A percentile compares a stretch with the other conserved stretches of the same genome.
Evolutionary conservation across 805 yeast species (phyloP).

Genomic region (Blastobotrys terrestris): DNA sequence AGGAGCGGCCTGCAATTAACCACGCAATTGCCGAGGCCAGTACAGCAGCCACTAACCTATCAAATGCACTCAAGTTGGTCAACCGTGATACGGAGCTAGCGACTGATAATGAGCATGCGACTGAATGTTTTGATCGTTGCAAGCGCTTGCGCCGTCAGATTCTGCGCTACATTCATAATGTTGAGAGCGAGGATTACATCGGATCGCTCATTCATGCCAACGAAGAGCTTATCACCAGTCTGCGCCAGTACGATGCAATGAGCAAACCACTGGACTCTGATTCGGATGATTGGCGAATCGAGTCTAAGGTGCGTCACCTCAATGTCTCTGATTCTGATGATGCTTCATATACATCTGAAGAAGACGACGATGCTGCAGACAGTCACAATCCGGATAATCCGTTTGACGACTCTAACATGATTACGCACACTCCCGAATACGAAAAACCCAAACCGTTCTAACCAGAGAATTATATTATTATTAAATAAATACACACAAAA

Average conservation of each 20-base stretch:
- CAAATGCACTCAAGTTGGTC: constrained; percentile 47
- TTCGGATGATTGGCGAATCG: constrained; percentile 24
- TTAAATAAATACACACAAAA: neutral
- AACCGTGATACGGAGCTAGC: constrained; percentile 45
- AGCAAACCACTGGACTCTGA: constrained; percentile 39
- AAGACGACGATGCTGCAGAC: constrained; percentile 34
- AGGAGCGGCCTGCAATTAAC: constrained; percentile 32
- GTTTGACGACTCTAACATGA: constrained; percentile 45
- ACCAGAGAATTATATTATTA: neutral
- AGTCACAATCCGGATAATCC: constrained; percentile 37
- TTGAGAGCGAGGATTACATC: constrained; percentile 76
- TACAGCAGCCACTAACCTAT: constrained; percentile 63
- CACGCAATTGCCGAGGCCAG: constrained; percentile 67
- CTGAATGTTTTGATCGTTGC: constrained; percentile 67
- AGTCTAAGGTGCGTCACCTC: constrained; percentile 2
- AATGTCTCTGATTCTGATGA: neutral
- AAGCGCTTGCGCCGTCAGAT: constrained; percentile 70
- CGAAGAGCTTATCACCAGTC: constrained; percentile 75
- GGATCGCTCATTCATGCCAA: constrained; percentile 88
- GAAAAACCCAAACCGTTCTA: constrained; percentile 1
- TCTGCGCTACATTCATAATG: constrained; percentile 73
- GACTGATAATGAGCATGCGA: constrained; percentile 54
- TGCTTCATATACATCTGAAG: constrained; percentile 9
- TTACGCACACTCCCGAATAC: constrained; percentile 16
- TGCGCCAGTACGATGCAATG: constrained; percentile 60